Evolutionary conservation across 345 rosid genomes (phyloP), one percentile per base, ranked within the genome.

Genomic region (Hevea brasiliensis): DNA sequence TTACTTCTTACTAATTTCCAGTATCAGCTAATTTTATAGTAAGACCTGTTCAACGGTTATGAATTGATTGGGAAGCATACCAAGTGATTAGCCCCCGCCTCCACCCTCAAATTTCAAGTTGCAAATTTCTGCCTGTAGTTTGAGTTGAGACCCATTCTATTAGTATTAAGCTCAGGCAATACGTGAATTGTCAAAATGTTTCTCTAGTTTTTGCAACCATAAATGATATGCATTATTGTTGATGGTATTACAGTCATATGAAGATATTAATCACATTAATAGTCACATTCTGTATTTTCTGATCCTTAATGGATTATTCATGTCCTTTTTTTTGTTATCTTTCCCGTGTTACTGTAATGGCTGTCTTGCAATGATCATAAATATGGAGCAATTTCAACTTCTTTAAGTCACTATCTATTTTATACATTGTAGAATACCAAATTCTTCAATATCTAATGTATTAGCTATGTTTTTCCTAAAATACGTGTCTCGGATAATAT

Each of bases 1-100:
- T 51, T 64, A 42, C 48, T 71, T 59, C 15, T 29, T 65, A 47
- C 27, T 41, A 77, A 27, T 18, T 72, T 76, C 23, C 53, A 11
- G 15, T 10, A 24, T 59, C 54, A 4, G 7, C 57, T 32, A 57
- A n/a, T 74, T 65, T 17, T 8, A 29, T 20, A 8, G 47, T 29
- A n/a, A 14, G 61, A 65, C n/a, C 65, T 56, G 21, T 18, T 50
- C 65, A 65, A n/a, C 44, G 42, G 64, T 29, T 29, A 45, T 55
- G 9, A 24, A n/a, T 37, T 60, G 3, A 37, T 15, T 50, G 11
- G n/a, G 13, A 55, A 61, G 51, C 48, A 26, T 37, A 8, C 45
- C 47, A 62, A 59, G 10, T 71, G 27, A 32, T 48, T 7, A 44
- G 6, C 47, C 9, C 10, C 18, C 53, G 1, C 20, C 53, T 15